Percentiles rank a stretch among this genome's conserved stretches.
Evolutionary conservation across 2,329 filamentous ascomycete species (phyloP).

Genomic region (Venturia pyrina): DNA sequence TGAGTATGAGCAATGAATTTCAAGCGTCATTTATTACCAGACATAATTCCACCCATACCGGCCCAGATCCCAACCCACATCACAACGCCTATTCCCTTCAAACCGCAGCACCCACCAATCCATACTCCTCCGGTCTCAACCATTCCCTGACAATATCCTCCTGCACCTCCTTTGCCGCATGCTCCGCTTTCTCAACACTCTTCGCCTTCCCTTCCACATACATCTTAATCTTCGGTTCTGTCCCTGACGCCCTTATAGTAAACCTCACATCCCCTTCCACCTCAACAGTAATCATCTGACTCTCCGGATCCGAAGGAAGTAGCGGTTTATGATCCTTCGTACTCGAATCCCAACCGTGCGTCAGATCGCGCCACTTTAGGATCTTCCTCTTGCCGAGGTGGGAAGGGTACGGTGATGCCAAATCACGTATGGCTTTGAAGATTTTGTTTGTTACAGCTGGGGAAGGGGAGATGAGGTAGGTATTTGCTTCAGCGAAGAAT

Average conservation of each 20-base stretch:
- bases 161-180: slow-evolving; percentile 35
- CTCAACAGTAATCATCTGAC: slow-evolving; percentile 56
- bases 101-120: slow-evolving; percentile 13
- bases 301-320: slow-evolving; percentile 45
- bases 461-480: slow-evolving; percentile 51
- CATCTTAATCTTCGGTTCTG: slow-evolving; percentile 57
- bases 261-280: slow-evolving; percentile 46
- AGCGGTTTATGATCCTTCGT: slow-evolving; percentile 41
- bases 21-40: too few relatives aligned
- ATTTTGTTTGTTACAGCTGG: slow-evolving; percentile 41
- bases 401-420: slow-evolving; percentile 32
- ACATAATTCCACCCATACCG: too few relatives aligned
- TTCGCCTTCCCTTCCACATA: slow-evolving; percentile 41
- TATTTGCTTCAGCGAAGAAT: slow-evolving; percentile 53
- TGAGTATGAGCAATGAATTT: too few relatives aligned
- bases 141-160: slow-evolving; percentile 38
- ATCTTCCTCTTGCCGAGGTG: slow-evolving; percentile 44
- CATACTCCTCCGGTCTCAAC: slow-evolving; percentile 29
- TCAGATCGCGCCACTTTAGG: slow-evolving; percentile 51
- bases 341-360: slow-evolving; percentile 48
- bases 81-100: not conserved
- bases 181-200: slow-evolving; percentile 32
- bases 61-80: too few relatives aligned
- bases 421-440: slow-evolving; percentile 43
- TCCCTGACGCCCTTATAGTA: slow-evolving; percentile 51